phyloP scores from a whole-genome alignment of 2,329 filamentous ascomycete species.

The Ceratocystis eucalypticola region DNA sequence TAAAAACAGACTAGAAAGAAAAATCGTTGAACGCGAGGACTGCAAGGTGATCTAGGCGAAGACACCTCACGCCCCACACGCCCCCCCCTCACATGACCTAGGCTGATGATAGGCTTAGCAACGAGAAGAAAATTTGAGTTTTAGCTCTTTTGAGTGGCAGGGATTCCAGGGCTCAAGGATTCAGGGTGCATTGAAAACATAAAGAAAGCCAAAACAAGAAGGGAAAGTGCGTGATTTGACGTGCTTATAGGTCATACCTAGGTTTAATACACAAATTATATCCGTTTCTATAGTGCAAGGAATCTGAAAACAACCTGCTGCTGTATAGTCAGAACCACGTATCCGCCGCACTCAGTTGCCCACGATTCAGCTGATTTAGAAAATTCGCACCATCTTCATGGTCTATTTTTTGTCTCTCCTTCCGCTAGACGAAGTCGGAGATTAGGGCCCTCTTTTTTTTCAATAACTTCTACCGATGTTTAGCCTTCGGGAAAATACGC shows the following conservation, averaged over 20 bases:
- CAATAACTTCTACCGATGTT: not conserved
- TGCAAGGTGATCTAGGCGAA: not conserved
- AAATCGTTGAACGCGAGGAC: not conserved
- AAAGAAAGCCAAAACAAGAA: not conserved
- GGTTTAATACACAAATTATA: not conserved
- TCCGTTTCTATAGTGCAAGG: no score
- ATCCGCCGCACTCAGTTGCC: no score
- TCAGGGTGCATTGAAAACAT: not conserved
- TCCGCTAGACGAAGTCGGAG: not conserved
- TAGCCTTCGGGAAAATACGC: not conserved
- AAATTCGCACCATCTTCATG: not conserved
- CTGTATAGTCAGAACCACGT: no score
- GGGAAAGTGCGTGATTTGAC: not conserved
- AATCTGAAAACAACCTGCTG: no score
- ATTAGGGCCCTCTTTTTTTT: not conserved
- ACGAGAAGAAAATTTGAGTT: no score
- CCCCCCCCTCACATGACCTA: not conserved
- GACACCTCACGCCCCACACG: not conserved
- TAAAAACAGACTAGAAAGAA: not conserved
- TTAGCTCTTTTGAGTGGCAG: no score
- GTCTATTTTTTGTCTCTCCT: not conserved
- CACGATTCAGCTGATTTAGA: not conserved
- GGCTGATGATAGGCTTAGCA: not conserved
- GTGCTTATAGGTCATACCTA: not conserved
- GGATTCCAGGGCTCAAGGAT: not conserved